Percentiles rank a stretch among this genome's conserved stretches.
Conservation (phyloP, 192 early-diverging fungal genomes). For the Linnemannia exigua region DNA sequence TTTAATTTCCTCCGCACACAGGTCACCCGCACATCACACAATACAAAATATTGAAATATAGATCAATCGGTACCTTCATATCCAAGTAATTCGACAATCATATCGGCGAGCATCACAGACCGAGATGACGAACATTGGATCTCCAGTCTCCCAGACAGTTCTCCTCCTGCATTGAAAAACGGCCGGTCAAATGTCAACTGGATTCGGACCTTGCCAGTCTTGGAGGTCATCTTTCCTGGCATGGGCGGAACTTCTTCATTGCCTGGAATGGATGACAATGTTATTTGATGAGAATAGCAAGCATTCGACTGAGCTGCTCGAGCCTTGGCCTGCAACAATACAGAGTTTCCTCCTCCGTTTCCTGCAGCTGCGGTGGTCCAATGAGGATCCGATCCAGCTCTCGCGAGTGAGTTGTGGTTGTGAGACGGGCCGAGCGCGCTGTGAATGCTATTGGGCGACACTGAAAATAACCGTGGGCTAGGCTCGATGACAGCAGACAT, state of each 20-base stretch:
- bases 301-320: conserved; percentile 1
- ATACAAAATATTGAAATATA: too few relatives aligned
- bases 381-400: conserved; percentile 10
- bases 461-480: background rate
- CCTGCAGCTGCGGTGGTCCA: background rate
- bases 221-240: conserved; percentile 46
- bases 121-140: conserved; percentile 48
- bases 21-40: background rate
- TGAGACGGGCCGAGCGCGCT: background rate
- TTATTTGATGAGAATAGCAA: conserved; percentile 40
- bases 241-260: conserved; percentile 43
- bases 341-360: background rate
- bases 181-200: conserved; percentile 50
- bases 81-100: conserved; percentile 48
- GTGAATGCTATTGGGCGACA: conserved; percentile 7
- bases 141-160: conserved; percentile 48
- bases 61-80: conserved; percentile 39
- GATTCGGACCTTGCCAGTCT: conserved; percentile 47
- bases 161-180: conserved; percentile 55
- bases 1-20: background rate
- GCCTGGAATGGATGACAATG: conserved; percentile 33
- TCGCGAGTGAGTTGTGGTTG: background rate
- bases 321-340: background rate
- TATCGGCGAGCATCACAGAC: conserved; percentile 47
- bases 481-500: conserved; percentile 12